Base-by-base conservation (phyloP, 164 flowering plant genomes). In the Buxus sempervirens region DNA sequence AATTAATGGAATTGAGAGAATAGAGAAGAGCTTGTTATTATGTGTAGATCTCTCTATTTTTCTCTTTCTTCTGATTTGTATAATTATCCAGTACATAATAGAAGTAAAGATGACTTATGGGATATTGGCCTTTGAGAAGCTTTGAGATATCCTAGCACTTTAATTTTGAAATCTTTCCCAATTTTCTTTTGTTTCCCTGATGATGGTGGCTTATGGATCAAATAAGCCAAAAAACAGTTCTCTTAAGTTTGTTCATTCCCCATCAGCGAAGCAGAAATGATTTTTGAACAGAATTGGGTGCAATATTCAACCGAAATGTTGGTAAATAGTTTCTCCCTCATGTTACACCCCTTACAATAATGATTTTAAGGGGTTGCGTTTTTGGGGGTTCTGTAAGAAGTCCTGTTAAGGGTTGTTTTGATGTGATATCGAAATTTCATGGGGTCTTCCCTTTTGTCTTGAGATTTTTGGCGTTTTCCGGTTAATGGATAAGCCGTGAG, bases 401-500 rank as follows among this genome's bases (percentile, higher is more conserved):
- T 32, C 38, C 7, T 32, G 38, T 32, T n/a, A n/a, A n/a, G n/a
- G n/a, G n/a, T n/a, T n/a, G n/a, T n/a, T n/a, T n/a, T n/a, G n/a
- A n/a, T n/a, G n/a, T n/a, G n/a, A n/a, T n/a, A n/a, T n/a, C n/a
- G 38, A 7, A 32, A 7, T 32, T 32, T 32, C 38, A n/a, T n/a
- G 38, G 7, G 38, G 38, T 32, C 38, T 32, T 32, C 38, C 38
- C 7, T 32, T 32, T 7, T 32, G 7, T 32, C 38, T 32, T 32
- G 5, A 32, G 38, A 32, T 32, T 32, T 32, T 54, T 53, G 68
- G 58, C 57, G n/a, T 24, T 25, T 41, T 25, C 9, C 58, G 60
- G 45, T 53, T n/a, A 59, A 56, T 67, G 87, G 91, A 83, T 87
- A 87, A 87, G 87, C 76, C 20, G 75, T 61, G 84, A 83, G 83